These are phyloP conservation scores for Astragalus membranaceus DNA, from an alignment of 306 rosid species.

Conservation along the genomic window DNA sequence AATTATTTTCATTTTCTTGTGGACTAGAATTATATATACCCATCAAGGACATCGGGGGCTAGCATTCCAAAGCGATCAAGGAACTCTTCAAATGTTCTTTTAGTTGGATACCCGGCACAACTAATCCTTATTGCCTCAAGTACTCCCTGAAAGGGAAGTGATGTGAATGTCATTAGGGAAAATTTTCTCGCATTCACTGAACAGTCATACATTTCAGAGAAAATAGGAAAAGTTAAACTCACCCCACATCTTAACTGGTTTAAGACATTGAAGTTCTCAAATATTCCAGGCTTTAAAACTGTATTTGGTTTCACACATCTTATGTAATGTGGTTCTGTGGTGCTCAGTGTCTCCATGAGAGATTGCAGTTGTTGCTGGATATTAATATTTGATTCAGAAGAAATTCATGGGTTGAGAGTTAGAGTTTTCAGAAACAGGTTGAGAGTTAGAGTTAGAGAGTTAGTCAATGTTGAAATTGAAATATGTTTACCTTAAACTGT, in stretches of 20 bases:
- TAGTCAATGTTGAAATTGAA: background rate
- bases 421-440: slow-evolving; percentile 8
- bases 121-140: slow-evolving; percentile 87
- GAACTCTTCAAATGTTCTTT: slow-evolving; percentile 77
- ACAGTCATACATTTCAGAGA: background rate
- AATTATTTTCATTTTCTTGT: background rate
- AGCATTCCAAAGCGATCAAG: slow-evolving; percentile 91
- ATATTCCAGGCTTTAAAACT: slow-evolving; percentile 82
- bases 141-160: slow-evolving; percentile 59
- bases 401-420: slow-evolving; percentile 14
- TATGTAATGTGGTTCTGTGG: slow-evolving; percentile 88
- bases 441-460: background rate
- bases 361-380: slow-evolving; percentile 84
- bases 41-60: slow-evolving; percentile 74
- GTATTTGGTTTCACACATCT: slow-evolving; percentile 91
- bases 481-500: slow-evolving; percentile 60
- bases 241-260: slow-evolving; percentile 90
- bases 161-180: background rate
- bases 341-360: slow-evolving; percentile 76
- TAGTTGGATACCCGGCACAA: slow-evolving; percentile 91
- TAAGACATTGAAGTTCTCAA: slow-evolving; percentile 73
- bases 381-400: slow-evolving; percentile 24
- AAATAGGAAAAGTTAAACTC: slow-evolving; percentile 21
- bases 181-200: background rate
- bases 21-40: slow-evolving; percentile 38